Percentiles rank a stretch among this genome's conserved stretches.
Evolutionary conservation across 2,329 filamentous ascomycete species (phyloP).

Genomic region (Pseudogymnoascus sp.): DNA sequence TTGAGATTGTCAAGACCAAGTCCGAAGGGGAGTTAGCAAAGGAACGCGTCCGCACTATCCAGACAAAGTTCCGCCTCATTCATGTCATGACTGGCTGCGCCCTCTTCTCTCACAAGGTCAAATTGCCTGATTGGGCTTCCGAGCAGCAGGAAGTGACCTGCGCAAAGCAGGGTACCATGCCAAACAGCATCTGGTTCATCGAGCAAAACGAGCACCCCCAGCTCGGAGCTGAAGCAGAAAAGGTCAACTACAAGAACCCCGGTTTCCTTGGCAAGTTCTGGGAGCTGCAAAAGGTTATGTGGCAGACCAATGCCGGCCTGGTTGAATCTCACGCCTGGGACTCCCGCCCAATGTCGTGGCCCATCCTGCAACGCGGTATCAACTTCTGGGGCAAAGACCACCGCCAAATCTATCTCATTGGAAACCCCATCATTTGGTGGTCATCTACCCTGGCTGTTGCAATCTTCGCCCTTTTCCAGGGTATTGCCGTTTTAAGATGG

Average conservation of each 20-base stretch:
- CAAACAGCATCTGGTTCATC: slow-evolving; percentile 96
- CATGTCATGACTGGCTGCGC: slow-evolving; percentile 96
- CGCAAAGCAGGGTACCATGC: slow-evolving; percentile 79
- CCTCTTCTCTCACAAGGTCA: slow-evolving; percentile 97
- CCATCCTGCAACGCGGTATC: slow-evolving; percentile 84
- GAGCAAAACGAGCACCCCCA: slow-evolving; percentile 82
- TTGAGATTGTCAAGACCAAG: slow-evolving; percentile 89
- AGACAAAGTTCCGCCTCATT: slow-evolving; percentile 92
- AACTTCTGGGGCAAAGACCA: slow-evolving; percentile 98
- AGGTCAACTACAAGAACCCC: slow-evolving; percentile 90
- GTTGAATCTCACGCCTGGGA: slow-evolving; percentile 98
- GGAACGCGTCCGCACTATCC: slow-evolving; percentile 80
- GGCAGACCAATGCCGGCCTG: slow-evolving; percentile 93
- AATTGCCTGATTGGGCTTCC: slow-evolving; percentile 94
- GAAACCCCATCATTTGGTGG: slow-evolving; percentile 95
- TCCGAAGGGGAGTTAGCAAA: slow-evolving; percentile 74
- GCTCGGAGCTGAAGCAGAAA: slow-evolving; percentile 69
- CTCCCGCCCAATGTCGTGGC: slow-evolving; percentile 89
- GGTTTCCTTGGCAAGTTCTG: slow-evolving; percentile 97
- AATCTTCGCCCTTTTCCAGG: slow-evolving; percentile 79
- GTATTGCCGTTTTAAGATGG: slow-evolving; percentile 79
- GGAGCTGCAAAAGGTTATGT: slow-evolving; percentile 97
- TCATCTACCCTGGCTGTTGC: slow-evolving; percentile 69
- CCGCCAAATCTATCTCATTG: slow-evolving; percentile 92
- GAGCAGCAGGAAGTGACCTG: slow-evolving; percentile 99